Conservation (phyloP, 805 yeast genomes). For the Suhomyces tanzawaensis region DNA sequence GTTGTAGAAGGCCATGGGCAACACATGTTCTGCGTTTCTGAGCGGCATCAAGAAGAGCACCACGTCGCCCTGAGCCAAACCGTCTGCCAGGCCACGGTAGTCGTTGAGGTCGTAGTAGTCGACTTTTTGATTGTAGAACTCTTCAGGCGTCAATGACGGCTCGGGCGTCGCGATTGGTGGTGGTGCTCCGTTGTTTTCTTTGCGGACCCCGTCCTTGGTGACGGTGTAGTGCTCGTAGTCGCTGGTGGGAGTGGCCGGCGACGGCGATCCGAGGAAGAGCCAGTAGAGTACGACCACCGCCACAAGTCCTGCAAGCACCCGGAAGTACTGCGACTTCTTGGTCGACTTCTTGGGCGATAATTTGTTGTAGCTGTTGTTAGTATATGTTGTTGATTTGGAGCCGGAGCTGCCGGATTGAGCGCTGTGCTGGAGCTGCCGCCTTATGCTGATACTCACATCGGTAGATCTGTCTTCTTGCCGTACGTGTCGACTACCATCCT, state of each 20-base stretch:
- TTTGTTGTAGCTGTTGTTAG: constrained; percentile 13
- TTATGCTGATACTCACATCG: constrained; percentile 35
- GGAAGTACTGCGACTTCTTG: constrained; percentile 4
- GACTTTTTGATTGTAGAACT: constrained; percentile 45
- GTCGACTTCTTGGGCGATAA: constrained; percentile 13
- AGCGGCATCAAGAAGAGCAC: constrained; percentile 72
- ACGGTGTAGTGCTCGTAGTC: constrained; percentile 26
- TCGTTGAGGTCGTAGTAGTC: constrained; percentile 62
- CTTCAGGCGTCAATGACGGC: constrained; percentile 21
- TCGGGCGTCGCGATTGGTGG: background rate
- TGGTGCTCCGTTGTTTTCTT: background rate
- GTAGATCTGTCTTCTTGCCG: constrained; percentile 48
- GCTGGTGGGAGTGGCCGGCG: constrained; percentile 5
- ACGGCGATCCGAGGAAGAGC: constrained; percentile 8
- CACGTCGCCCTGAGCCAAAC: constrained; percentile 53
- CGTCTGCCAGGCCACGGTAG: constrained; percentile 53
- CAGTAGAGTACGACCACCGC: constrained; percentile 7
- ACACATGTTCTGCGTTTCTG: constrained; percentile 72
- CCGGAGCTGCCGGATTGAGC: background rate
- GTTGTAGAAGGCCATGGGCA: constrained; percentile 81
- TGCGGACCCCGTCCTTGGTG: constrained; percentile 31
- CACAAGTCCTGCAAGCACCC: background rate
- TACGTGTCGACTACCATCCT: constrained; percentile 26
- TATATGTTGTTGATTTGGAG: background rate
- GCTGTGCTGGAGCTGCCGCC: no score